These are phyloP conservation scores for Phytomonas serpens DNA, from an alignment of 208 protist species.

Conservation along the genomic window DNA sequence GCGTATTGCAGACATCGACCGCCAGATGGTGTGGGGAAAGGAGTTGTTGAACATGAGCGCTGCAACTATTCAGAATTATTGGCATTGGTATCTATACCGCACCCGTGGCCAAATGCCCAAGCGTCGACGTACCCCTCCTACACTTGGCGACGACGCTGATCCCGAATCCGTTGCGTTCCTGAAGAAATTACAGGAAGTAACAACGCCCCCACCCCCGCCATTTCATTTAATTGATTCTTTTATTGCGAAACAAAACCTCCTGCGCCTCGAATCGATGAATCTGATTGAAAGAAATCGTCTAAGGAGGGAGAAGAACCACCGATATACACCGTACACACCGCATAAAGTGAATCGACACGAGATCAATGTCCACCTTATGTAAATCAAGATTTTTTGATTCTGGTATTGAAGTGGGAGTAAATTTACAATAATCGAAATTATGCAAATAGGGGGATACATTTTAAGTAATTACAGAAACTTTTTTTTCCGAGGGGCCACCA, in stretches of 20 bases:
- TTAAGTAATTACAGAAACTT: constrained; percentile 3
- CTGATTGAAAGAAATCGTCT: constrained; percentile 29
- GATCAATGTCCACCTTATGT: constrained; percentile 5
- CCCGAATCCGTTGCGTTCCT: not conserved
- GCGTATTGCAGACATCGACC: constrained; percentile 32
- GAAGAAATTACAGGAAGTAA: not conserved
- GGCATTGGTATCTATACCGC: constrained; percentile 46
- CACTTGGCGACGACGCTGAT: not conserved
- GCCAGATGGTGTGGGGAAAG: constrained; percentile 56
- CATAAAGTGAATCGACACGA: constrained; percentile 13
- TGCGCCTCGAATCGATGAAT: constrained; percentile 33
- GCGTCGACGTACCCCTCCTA: not conserved
- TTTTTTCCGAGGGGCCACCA: constrained; percentile 1
- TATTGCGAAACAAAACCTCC: constrained; percentile 32
- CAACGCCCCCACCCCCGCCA: constrained; percentile 23
- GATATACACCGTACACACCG: constrained; percentile 25
- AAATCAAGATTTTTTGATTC: not conserved
- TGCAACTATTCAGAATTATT: constrained; percentile 64
- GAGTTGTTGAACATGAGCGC: constrained; percentile 51
- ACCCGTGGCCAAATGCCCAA: constrained; percentile 16
- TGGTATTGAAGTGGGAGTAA: not conserved
- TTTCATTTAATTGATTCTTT: constrained; percentile 52
- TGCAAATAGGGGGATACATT: not conserved
- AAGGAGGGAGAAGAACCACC: constrained; percentile 18
- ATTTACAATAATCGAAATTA: not conserved